Base-by-base conservation (phyloP, 73 alveolate species). In the Halteria grandinella region DNA sequence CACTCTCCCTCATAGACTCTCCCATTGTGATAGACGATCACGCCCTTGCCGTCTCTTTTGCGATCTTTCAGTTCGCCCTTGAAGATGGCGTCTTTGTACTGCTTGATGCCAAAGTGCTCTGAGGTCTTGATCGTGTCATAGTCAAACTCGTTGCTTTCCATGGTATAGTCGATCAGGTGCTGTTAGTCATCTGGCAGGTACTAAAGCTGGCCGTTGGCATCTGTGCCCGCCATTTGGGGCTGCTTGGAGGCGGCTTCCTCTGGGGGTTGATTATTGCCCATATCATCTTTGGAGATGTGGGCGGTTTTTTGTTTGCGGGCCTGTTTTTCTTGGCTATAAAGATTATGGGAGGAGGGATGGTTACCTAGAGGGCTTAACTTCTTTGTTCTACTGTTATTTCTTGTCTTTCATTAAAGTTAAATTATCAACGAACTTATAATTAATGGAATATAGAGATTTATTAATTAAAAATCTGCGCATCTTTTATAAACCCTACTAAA, bases 21-120 rank as follows among this genome's bases (percentile, higher is more conserved):
- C 7, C 93, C 93, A 45, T 49, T 79, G 21, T 33, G 31, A 69
- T 84, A 84, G 36, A 44, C 62, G 60, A 84, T 84, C 25, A 58
- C 82, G 0, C 93, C 93, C 39, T 69, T 77, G 6, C 93, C 93
- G 11, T 64, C 28, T 37, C 85, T 15, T 63, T 72, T 72, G 2
- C 49, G 34, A 5, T 72, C 62, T 15, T 24, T 4, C 10, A 49
- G 11, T 36, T 69, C 70, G 5, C 82, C 82, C 28, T 69, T 47
- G 33, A 47, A 69, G n/a, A 69, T 24, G 7, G 82, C 66, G 48
- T 69, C 82, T 15, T 69, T 23, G 44, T 69, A 69, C 21, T 69
- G 66, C 34, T 69, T 69, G 23, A 69, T 69, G 4, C 71, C 82
- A 48, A 69, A 69, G 11, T 15, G 4, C 4, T 43, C 70, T 14